Percentiles rank a stretch among this genome's conserved stretches.
Evolutionary conservation across 2,329 filamentous ascomycete species (phyloP).

Genomic region (Furcasterigmium sp.): DNA sequence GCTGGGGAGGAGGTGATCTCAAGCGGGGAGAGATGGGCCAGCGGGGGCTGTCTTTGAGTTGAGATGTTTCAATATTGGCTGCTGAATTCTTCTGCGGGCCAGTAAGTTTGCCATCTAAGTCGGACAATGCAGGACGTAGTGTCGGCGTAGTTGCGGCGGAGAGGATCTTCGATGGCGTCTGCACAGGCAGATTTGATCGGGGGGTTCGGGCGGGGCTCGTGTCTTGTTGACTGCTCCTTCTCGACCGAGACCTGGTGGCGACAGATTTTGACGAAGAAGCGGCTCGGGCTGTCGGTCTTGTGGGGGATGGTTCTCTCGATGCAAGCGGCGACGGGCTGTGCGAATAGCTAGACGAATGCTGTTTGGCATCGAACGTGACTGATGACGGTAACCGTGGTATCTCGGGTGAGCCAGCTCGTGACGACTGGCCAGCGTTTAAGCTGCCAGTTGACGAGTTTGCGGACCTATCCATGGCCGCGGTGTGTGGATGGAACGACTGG

Average conservation of each 20-base stretch:
- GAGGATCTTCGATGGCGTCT: slow-evolving; percentile 60
- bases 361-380: slow-evolving; percentile 21
- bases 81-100: slow-evolving; percentile 56
- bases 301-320: slow-evolving; percentile 44
- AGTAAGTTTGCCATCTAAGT: slow-evolving; percentile 56
- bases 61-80: slow-evolving; percentile 27
- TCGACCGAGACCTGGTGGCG: slow-evolving; percentile 30
- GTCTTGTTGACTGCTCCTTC: slow-evolving; percentile 61
- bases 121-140: slow-evolving; percentile 55
- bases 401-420: slow-evolving; percentile 8
- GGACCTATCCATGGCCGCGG: slow-evolving; percentile 30
- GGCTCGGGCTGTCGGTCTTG: slow-evolving; percentile 29
- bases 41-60: slow-evolving; percentile 52
- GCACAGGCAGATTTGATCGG: slow-evolving; percentile 49
- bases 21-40: slow-evolving; percentile 76
- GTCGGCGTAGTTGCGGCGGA: slow-evolving; percentile 64
- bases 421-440: slow-evolving; percentile 13
- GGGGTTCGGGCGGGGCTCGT: slow-evolving; percentile 54
- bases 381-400: slow-evolving; percentile 17
- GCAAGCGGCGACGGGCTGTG: slow-evolving; percentile 27
- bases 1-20: slow-evolving; percentile 66
- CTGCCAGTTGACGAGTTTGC: slow-evolving; percentile 21
- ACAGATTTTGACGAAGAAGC: slow-evolving; percentile 22
- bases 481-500: slow-evolving; percentile 13
- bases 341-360: slow-evolving; percentile 30